Evolutionary conservation across 805 yeast genomes (phyloP).

Genomic region (Cephaloascus albidus): DNA sequence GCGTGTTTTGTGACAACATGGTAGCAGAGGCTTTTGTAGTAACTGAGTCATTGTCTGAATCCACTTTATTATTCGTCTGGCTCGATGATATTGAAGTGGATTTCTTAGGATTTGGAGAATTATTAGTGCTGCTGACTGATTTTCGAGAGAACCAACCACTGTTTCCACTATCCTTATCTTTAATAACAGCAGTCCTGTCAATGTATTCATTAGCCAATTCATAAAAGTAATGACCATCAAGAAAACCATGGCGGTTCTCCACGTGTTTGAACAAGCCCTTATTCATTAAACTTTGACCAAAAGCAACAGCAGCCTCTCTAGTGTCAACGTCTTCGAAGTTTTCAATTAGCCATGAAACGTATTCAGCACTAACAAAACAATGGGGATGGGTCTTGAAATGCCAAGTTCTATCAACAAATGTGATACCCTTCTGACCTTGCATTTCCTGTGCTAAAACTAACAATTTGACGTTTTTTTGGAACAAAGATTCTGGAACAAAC

Average conservation of each 20-base stretch:
- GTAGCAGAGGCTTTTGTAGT: background rate
- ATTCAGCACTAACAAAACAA: constrained; percentile 78
- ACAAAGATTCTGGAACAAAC: constrained; percentile 11
- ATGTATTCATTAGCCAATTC: constrained; percentile 51
- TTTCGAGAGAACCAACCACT: constrained; percentile 23
- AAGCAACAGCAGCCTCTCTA: constrained; percentile 74
- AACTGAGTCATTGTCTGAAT: background rate
- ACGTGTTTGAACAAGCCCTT: constrained; percentile 72
- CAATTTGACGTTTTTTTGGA: constrained; percentile 41
- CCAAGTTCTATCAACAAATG: constrained; percentile 78
- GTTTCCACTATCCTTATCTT: background rate
- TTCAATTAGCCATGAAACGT: constrained; percentile 79
- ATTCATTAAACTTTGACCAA: constrained; percentile 72
- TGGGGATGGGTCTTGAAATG: constrained; percentile 72
- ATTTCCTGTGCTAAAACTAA: constrained; percentile 51
- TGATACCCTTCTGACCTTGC: constrained; percentile 57
- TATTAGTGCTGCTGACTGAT: background rate
- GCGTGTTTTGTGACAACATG: background rate
- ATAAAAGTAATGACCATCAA: constrained; percentile 92
- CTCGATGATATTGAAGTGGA: background rate
- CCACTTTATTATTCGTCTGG: constrained; percentile 1
- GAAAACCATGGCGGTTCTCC: constrained; percentile 69
- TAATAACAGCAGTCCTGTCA: constrained; percentile 11
- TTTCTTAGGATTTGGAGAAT: background rate
- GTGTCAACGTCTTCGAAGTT: constrained; percentile 72